Evolutionary conservation across 257 asterid species (phyloP).

Genomic region (Buddleja alternifolia): DNA sequence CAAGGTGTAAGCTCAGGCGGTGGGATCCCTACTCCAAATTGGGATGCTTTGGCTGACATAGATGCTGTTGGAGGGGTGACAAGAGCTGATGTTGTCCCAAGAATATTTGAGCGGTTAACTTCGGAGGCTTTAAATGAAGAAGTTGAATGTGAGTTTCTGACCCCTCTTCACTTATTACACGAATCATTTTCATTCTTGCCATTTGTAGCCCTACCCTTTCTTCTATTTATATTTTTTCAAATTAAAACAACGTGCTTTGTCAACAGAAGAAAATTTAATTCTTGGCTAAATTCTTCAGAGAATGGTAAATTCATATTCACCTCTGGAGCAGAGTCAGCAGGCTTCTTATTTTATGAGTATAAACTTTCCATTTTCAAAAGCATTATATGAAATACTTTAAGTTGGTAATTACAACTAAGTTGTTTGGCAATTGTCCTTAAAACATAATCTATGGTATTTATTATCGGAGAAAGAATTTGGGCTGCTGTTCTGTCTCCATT

Average conservation of each 20-base stretch:
- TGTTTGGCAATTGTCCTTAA: no score
- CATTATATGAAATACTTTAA: no score
- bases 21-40: slow-evolving; percentile 98
- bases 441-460: no score
- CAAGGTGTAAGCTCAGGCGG: slow-evolving; percentile 98
- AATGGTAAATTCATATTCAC: no score
- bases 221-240: slow-evolving; percentile 10
- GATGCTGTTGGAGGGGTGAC: slow-evolving; percentile 99
- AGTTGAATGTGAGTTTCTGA: slow-evolving; percentile 69
- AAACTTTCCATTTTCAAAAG: no score
- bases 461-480: no score
- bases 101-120: slow-evolving; percentile 78
- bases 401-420: no score
- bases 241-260: slow-evolving; percentile 5
- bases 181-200: slow-evolving; percentile 19
- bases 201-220: slow-evolving; percentile 25
- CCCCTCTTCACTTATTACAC: slow-evolving; percentile 15
- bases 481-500: no score
- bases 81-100: slow-evolving; percentile 98
- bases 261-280: slow-evolving; percentile 4
- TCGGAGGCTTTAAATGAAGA: slow-evolving; percentile 95
- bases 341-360: no score
- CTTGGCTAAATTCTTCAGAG: slow-evolving; percentile 1
- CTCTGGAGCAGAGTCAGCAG: no score
- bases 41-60: slow-evolving; percentile 99